Evolutionary conservation across 768 basidiomycete species (phyloP), one percentile per base, ranked within the genome.

Genomic region (Psilocybe azurescens): DNA sequence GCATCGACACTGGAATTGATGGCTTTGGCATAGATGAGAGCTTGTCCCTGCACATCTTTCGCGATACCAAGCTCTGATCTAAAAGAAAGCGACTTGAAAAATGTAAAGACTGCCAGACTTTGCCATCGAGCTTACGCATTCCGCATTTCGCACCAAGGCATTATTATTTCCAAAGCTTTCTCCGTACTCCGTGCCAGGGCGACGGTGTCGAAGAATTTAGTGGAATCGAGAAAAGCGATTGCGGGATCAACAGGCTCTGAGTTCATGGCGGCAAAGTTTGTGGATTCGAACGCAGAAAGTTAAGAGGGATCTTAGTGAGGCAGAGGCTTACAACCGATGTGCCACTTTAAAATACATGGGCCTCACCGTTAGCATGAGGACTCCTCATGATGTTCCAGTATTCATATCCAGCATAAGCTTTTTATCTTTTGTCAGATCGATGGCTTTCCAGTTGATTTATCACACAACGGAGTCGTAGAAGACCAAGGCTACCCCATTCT

Each of bases 121-220:
- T 24, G 24, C 24, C 24, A 24, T 24, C 24, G 24, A 7, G 10
- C 62, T 38, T 50, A 57, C 62, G 52, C 14, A 5, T 58, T 39
- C 24, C 39, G 24, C 29, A 64, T 53, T n/a, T 58, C 57, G 44
- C 64, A 68, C 67, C 67, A 68, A 24, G 61, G 67, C 47, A 63
- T 55, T 16, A 65, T 65, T 4, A 64, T 63, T 39, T 61, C 55
- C 16, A 64, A 51, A 11, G 67, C 64, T 47, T 59, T 61, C 18
- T 65, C 52, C 3, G 67, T 68, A 8, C 59, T 60, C 11, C 55
- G 49, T 6, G 67, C 67, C 11, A 68, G 54, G 30, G 52, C 53
- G 24, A 63, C 60, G 13, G 56, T 56, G 39, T 68, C 67, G 13
- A 65, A 65, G 9, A 65, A 64, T 38, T 47, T 55, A 3, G 57